A percentile compares a stretch with the other conserved stretches of the same genome.
These are phyloP conservation scores for Nyctanthes arbortristis DNA, from an alignment of 257 asterid genomes.

Conservation along the genomic window DNA sequence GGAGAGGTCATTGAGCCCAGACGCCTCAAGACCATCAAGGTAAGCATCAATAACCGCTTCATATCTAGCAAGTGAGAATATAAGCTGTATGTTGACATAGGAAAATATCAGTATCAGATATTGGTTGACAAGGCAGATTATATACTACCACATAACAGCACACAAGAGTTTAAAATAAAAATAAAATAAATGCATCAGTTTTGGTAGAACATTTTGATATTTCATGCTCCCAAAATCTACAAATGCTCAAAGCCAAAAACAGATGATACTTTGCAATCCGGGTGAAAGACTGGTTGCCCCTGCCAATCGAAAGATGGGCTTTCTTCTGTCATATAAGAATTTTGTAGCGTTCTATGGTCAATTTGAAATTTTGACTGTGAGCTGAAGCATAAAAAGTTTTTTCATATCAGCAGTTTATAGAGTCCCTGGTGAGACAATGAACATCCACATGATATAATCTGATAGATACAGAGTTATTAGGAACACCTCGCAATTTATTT, in stretches of 20 bases:
- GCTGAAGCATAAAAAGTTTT: background rate
- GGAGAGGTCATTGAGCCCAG: constrained; percentile 91
- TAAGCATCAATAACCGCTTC: constrained; percentile 99
- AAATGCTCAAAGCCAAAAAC: background rate
- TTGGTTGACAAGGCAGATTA: background rate
- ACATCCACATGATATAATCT: background rate
- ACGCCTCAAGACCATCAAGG: constrained; percentile 98
- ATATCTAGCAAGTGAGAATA: constrained; percentile 91
- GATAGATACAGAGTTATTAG: background rate
- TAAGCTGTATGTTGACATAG: constrained; percentile 60
- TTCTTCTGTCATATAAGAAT: background rate
- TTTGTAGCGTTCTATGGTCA: background rate
- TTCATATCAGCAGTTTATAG: background rate
- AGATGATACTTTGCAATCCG: background rate
- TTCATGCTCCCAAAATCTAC: background rate
- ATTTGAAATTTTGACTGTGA: background rate
- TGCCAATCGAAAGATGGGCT: background rate
- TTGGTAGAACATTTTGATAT: background rate
- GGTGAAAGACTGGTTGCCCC: too few relatives aligned
- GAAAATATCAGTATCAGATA: constrained; percentile 24
- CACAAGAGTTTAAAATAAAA: background rate
- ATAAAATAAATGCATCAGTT: background rate
- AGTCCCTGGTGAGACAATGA: background rate
- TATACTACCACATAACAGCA: background rate
- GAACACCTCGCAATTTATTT: background rate